Percentiles rank a stretch among this genome's conserved stretches.
These are phyloP conservation scores for Talaromyces adpressus DNA, from an alignment of 495 filamentous ascomycete genomes.

Conservation along the genomic window DNA sequence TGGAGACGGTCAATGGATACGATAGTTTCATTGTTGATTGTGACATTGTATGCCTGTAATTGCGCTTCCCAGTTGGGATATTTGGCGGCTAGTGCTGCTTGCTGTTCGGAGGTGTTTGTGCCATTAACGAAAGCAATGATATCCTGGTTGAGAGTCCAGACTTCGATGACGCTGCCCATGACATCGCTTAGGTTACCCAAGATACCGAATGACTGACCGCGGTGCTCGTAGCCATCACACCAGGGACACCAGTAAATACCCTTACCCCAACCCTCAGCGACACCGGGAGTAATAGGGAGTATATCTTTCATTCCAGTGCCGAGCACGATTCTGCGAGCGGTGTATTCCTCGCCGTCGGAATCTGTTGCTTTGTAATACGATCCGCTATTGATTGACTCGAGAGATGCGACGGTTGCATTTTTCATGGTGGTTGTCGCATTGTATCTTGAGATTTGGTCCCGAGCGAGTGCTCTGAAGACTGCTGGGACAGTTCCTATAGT, in stretches of 20 bases:
- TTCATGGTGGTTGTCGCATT: conserved; percentile 32
- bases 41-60: conserved; percentile 39
- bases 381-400: conserved; percentile 29
- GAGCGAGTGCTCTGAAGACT: conserved; percentile 44
- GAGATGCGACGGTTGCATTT: conserved; percentile 43
- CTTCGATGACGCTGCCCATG: conserved; percentile 37
- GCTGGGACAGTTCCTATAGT: conserved; percentile 41
- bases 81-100: conserved; percentile 27
- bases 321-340: conserved; percentile 46
- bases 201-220: conserved; percentile 47
- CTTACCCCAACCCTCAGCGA: conserved; percentile 45
- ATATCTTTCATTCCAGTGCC: conserved; percentile 49
- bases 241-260: conserved; percentile 57
- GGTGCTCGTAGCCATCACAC: conserved; percentile 56
- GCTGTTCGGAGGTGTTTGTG: conserved; percentile 35
- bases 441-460: conserved; percentile 44
- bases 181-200: conserved; percentile 37
- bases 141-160: conserved; percentile 36
- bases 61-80: conserved; percentile 40
- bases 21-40: conserved; percentile 49
- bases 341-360: conserved; percentile 24
- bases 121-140: conserved; percentile 49
- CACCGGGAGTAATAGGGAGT: conserved; percentile 44
- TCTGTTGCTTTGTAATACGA: conserved; percentile 37
- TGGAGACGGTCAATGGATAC: conserved; percentile 36